A percentile compares a stretch with the other conserved stretches of the same genome.
phyloP scores from a whole-genome alignment of 768 basidiomycete genomes.

The Tylopilus cervinicoccineus region DNA sequence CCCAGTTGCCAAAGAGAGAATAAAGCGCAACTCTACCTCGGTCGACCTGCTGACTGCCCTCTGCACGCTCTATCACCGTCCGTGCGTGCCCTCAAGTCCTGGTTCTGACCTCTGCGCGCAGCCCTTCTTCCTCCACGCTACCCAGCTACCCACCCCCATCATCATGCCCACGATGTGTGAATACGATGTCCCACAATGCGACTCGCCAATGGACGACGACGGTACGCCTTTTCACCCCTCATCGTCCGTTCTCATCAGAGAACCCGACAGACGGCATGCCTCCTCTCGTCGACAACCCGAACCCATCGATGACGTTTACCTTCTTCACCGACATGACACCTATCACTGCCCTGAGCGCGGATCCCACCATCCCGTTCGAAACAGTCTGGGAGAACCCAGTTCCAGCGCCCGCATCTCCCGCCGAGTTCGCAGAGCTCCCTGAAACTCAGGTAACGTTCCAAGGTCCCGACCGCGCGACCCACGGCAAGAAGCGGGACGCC shows the following conservation, averaged over 20 bases:
- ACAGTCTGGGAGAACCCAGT: conserved; percentile 27
- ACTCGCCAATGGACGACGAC: conserved; percentile 37
- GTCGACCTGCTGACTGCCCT: conserved; percentile 15
- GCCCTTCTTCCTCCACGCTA: neutral
- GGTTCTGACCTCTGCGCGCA: conserved; percentile 3
- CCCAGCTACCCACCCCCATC: neutral
- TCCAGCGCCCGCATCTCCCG: conserved; percentile 17
- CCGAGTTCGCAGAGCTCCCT: conserved; percentile 12
- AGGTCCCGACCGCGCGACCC: conserved; percentile 40
- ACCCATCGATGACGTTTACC: conserved; percentile 53
- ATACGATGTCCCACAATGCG: conserved; percentile 22
- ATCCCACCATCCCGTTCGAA: conserved; percentile 34
- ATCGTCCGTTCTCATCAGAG: conserved; percentile 8
- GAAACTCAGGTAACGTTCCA: conserved; percentile 23
- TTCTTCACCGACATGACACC: conserved; percentile 60
- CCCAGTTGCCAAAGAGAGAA: conserved; percentile 35
- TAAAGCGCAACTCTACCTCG: conserved; percentile 29
- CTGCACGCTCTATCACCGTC: conserved; percentile 29
- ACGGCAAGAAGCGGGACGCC: conserved; percentile 63
- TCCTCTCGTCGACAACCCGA: conserved; percentile 50
- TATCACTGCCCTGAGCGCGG: conserved; percentile 41
- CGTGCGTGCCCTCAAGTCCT: conserved; percentile 13
- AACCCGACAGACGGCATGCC: conserved; percentile 43
- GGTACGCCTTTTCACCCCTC: conserved; percentile 22
- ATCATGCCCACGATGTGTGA: conserved; percentile 28